phyloP scores from a whole-genome alignment of 2,329 filamentous ascomycete genomes.

The Penicillium nordicum region DNA sequence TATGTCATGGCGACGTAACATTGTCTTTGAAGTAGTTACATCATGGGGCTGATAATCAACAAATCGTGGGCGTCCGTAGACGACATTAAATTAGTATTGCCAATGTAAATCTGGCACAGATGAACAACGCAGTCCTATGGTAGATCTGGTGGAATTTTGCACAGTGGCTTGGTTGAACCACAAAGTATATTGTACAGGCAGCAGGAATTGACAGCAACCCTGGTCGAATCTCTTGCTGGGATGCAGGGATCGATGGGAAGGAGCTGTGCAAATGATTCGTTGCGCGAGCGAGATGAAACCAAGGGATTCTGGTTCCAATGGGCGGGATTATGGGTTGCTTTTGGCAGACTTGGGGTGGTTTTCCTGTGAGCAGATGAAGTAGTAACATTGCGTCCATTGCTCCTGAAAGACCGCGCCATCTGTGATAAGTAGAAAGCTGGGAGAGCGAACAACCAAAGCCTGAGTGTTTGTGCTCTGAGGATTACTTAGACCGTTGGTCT shows the following conservation, averaged over 20 bases:
- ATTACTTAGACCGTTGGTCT: neutral
- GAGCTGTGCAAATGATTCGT: neutral
- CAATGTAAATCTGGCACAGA: neutral
- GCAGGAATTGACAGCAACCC: neutral
- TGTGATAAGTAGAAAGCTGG: neutral
- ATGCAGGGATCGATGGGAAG: neutral
- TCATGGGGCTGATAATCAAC: neutral
- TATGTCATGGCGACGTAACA: slow-evolving; percentile 3
- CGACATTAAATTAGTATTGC: neutral
- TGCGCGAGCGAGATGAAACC: neutral
- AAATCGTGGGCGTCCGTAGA: neutral
- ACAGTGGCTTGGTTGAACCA: neutral
- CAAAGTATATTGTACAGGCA: neutral
- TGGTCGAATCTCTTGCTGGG: neutral
- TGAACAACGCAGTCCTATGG: neutral
- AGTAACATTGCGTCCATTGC: neutral
- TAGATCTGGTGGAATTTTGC: neutral
- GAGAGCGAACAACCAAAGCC: neutral
- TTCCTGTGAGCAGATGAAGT: neutral
- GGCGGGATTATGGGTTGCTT: neutral
- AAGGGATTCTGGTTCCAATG: neutral
- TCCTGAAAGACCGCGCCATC: no score
- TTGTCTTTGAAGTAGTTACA: slow-evolving; percentile 3
- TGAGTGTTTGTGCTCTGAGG: no score
- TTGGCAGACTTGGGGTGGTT: no score